Evolutionary conservation across 108 stramenopile genomes (phyloP).

Genomic region (Skeletonema marinoi): DNA sequence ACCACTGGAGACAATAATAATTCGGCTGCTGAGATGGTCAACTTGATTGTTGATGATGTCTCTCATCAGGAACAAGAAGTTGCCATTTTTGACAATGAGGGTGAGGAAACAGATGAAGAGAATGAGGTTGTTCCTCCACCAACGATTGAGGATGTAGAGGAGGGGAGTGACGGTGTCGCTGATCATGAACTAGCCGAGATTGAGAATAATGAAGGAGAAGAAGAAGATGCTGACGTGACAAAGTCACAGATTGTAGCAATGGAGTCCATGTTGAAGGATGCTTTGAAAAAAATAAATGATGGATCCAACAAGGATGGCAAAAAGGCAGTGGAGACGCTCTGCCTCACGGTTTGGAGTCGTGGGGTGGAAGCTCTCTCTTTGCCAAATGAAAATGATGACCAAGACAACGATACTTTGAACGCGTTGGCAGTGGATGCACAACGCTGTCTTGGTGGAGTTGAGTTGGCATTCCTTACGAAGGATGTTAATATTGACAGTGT

Average conservation of each 20-base stretch:
- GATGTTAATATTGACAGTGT: background rate
- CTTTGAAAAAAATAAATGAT: background rate
- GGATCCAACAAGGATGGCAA: background rate
- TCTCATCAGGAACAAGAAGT: background rate
- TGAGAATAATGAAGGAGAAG: background rate
- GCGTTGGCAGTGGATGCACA: conserved; percentile 1
- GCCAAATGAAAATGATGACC: background rate
- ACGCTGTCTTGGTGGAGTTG: background rate
- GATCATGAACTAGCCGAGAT: background rate
- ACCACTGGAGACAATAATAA: background rate
- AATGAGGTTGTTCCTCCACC: background rate
- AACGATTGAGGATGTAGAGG: background rate
- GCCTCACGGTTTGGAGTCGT: background rate
- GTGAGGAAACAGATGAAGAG: background rate
- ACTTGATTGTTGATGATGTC: background rate
- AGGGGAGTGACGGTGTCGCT: background rate
- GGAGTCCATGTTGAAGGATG: background rate
- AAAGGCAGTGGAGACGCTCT: background rate
- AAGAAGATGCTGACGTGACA: background rate
- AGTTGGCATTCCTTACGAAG: background rate
- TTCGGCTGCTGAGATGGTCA: background rate
- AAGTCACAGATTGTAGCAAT: background rate
- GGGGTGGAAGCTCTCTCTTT: background rate
- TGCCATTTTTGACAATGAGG: no score
- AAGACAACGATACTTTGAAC: background rate